phyloP scores from a whole-genome alignment of 495 filamentous ascomycete species.

The Penicillium samsonianum region DNA sequence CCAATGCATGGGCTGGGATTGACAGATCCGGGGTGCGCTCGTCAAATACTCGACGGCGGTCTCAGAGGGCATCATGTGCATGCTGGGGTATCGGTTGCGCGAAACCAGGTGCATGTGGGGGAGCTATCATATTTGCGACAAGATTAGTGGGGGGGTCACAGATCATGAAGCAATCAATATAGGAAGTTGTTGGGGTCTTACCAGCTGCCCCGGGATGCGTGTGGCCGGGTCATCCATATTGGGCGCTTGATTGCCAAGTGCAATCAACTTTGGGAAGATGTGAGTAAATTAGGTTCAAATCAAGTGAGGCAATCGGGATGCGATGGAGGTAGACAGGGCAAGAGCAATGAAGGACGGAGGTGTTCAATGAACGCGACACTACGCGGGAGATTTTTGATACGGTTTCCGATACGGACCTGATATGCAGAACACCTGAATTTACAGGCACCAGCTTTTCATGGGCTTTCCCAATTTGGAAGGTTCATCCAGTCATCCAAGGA shows the following conservation, averaged over 20 bases:
- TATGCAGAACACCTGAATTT: conserved; percentile 30
- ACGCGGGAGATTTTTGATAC: conserved; percentile 45
- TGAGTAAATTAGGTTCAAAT: conserved; percentile 10
- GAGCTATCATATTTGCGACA: conserved; percentile 51
- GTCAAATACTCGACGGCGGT: conserved; percentile 76
- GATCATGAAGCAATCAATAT: conserved; percentile 10
- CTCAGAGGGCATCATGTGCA: conserved; percentile 63
- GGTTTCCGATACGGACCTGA: conserved; percentile 17
- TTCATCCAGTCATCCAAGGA: background rate
- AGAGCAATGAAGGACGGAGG: conserved; percentile 23
- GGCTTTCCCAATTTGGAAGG: background rate
- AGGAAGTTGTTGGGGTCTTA: conserved; percentile 34
- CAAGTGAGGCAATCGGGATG: conserved; percentile 21
- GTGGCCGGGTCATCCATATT: conserved; percentile 66
- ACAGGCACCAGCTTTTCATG: conserved; percentile 8
- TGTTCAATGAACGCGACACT: conserved; percentile 29
- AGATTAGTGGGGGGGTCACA: conserved; percentile 21
- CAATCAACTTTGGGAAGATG: conserved; percentile 10
- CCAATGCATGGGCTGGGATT: conserved; percentile 82
- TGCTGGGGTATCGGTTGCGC: conserved; percentile 67
- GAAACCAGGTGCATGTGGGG: conserved; percentile 87
- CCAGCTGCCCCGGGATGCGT: conserved; percentile 63
- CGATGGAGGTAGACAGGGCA: conserved; percentile 13
- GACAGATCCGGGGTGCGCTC: conserved; percentile 74
- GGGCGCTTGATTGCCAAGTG: conserved; percentile 19